Evolutionary conservation across 176 grass and related monocot species (phyloP).

Genomic region (Ensete ventricosum): DNA sequence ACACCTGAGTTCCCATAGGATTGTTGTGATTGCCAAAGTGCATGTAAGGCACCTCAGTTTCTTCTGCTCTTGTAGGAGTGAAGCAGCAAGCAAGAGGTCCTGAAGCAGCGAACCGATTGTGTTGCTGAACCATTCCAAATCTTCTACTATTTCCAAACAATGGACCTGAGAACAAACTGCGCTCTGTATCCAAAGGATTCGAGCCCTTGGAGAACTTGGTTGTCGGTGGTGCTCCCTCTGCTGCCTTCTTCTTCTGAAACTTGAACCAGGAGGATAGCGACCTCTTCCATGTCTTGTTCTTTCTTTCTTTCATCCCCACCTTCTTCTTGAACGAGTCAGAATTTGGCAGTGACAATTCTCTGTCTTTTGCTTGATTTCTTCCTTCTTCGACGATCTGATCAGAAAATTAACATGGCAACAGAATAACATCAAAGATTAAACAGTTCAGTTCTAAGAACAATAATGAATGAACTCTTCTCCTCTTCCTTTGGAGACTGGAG

Average conservation of each 20-base stretch:
- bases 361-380: background rate
- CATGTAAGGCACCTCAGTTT: background rate
- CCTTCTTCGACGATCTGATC: background rate
- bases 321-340: background rate
- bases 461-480: too few relatives aligned
- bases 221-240: background rate
- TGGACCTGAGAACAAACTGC: background rate
- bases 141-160: background rate
- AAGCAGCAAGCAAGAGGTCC: background rate
- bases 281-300: background rate
- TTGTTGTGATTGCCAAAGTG: background rate
- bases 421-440: too few relatives aligned
- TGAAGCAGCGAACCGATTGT: background rate
- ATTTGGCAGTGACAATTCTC: background rate
- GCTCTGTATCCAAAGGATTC: background rate
- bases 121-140: background rate
- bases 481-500: too few relatives aligned
- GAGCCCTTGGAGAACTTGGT: background rate
- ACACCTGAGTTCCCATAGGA: background rate
- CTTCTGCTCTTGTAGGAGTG: constrained; percentile 11
- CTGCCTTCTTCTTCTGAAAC: background rate
- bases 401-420: background rate
- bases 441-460: too few relatives aligned
- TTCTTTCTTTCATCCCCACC: background rate
- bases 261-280: constrained; percentile 1